A percentile compares a stretch with the other conserved stretches of the same genome.
Conservation (phyloP, 2,329 filamentous ascomycete species). For the Diaporthe ampelina region DNA sequence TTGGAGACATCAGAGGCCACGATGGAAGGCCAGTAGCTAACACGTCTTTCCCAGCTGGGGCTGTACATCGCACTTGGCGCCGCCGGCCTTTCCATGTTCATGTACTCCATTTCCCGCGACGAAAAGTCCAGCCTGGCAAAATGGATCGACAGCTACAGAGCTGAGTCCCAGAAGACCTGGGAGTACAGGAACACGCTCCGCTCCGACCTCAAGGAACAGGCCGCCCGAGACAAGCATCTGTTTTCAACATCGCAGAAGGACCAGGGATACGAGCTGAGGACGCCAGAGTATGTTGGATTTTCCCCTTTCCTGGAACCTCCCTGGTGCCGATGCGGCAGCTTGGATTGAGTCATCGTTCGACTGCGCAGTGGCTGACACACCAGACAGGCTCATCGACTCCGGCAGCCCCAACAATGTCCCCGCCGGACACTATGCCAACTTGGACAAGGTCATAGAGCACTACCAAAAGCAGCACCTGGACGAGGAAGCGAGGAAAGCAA, state of each 20-base stretch:
- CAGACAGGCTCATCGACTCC: slow-evolving; percentile 62
- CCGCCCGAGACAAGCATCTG: slow-evolving; percentile 69
- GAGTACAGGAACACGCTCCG: slow-evolving; percentile 67
- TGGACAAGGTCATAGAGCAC: slow-evolving; percentile 70
- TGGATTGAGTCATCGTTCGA: background rate
- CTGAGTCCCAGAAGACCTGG: slow-evolving; percentile 63
- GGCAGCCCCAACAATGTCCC: slow-evolving; percentile 67
- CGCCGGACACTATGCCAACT: slow-evolving; percentile 67
- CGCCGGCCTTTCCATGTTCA: slow-evolving; percentile 59
- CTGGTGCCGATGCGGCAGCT: background rate
- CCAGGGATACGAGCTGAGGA: slow-evolving; percentile 65
- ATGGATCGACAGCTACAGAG: slow-evolving; percentile 60
- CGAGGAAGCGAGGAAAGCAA: slow-evolving; percentile 68
- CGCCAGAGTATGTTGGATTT: slow-evolving; percentile 66
- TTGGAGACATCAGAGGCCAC: background rate
- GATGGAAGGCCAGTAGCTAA: slow-evolving; percentile 22
- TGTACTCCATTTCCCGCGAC: slow-evolving; percentile 67
- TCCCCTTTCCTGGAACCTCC: background rate
- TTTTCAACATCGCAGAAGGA: slow-evolving; percentile 62
- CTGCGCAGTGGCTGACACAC: background rate
- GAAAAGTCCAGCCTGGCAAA: slow-evolving; percentile 61
- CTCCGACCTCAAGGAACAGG: slow-evolving; percentile 67
- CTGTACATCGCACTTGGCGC: slow-evolving; percentile 62
- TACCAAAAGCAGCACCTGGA: slow-evolving; percentile 67
- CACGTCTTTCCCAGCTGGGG: slow-evolving; percentile 56